Percentiles rank a stretch among this genome's conserved stretches.
phyloP scores from a whole-genome alignment of 139 green algal species.

The Cymbomonas tetramitiformis region DNA sequence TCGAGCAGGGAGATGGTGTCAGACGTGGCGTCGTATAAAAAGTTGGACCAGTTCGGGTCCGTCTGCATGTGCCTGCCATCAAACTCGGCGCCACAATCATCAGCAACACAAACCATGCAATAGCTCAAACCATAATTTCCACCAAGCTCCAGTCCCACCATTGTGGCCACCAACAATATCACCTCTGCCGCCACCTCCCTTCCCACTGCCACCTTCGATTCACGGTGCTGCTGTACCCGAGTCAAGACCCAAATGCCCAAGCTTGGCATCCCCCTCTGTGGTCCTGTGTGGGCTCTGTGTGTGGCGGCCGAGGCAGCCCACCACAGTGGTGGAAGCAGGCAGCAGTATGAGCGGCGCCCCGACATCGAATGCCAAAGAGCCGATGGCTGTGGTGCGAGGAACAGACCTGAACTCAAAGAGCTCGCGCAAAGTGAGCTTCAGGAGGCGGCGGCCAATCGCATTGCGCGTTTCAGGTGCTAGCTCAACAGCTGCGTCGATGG shows the following conservation, averaged over 20 bases:
- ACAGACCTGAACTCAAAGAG: slow-evolving; percentile 84
- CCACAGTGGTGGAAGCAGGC: no score
- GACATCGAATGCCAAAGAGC: background rate
- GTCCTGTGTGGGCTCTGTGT: no score
- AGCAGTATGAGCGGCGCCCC: background rate
- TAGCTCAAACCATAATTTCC: no score
- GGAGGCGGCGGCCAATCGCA: slow-evolving; percentile 54
- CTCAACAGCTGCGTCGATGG: slow-evolving; percentile 56
- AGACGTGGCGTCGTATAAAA: slow-evolving; percentile 70
- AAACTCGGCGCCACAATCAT: no score
- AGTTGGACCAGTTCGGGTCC: slow-evolving; percentile 93
- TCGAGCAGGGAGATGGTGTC: slow-evolving; percentile 69
- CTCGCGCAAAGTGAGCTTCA: slow-evolving; percentile 72
- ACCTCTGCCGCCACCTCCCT: no score
- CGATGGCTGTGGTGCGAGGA: slow-evolving; percentile 3
- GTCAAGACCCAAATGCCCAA: no score
- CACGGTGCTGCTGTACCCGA: no score
- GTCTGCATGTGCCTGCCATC: slow-evolving; percentile 46
- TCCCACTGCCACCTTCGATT: no score
- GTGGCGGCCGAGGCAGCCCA: no score
- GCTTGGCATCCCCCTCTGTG: no score
- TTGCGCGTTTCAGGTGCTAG: slow-evolving; percentile 40
- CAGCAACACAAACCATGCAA: no score
- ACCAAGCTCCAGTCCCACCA: background rate
- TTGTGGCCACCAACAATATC: no score